Evolutionary conservation across 306 rosid genomes (phyloP).

Genomic region (Aeschynomene evenia): DNA sequence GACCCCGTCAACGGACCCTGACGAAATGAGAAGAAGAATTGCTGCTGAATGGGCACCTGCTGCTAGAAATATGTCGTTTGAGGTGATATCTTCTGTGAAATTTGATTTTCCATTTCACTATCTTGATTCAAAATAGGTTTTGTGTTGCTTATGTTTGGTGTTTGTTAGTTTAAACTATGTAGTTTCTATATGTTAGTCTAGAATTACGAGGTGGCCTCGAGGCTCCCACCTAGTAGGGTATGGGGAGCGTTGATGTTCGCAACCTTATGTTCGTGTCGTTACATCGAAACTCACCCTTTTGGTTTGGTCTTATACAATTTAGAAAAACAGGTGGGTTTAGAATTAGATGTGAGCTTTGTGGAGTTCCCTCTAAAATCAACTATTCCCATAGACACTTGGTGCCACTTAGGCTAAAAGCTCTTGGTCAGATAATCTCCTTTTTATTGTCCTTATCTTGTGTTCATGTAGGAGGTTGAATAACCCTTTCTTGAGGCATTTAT

Average conservation of each 20-base stretch:
- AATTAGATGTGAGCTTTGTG: not conserved
- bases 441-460: not conserved
- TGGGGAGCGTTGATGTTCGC: too few relatives aligned
- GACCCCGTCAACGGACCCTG: conserved; percentile 69
- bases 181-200: not conserved
- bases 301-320: not conserved
- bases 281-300: too few relatives aligned
- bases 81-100: conserved; percentile 41
- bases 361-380: not conserved
- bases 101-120: not conserved
- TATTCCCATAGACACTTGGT: not conserved
- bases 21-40: conserved; percentile 59
- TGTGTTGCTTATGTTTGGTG: not conserved
- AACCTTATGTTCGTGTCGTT: too few relatives aligned
- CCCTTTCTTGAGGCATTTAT: not conserved
- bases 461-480: not conserved
- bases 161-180: not conserved
- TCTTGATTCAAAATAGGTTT: not conserved
- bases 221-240: too few relatives aligned
- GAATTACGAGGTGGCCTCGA: not conserved
- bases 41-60: conserved; percentile 86
- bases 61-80: conserved; percentile 66
- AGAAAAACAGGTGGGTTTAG: not conserved
- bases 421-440: not conserved
- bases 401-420: not conserved